These are phyloP conservation scores for Epichloe bromicola DNA, from an alignment of 2,329 filamentous ascomycete species.

Conservation along the genomic window DNA sequence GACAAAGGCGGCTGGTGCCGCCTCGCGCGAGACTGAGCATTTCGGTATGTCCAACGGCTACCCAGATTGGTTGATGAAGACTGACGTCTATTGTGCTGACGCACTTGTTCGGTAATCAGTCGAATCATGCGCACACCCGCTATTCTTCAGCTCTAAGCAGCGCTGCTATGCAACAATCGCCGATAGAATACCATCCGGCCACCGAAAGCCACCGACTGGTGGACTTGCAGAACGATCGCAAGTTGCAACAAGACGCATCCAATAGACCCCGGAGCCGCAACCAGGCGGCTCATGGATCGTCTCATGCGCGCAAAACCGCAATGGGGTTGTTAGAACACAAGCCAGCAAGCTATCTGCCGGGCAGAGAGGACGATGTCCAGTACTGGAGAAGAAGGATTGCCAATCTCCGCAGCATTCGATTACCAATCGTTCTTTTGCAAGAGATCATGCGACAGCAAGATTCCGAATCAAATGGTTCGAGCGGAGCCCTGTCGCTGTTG, in stretches of 20 bases:
- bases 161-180: background rate
- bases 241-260: background rate
- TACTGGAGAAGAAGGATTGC: constrained; percentile 12
- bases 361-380: constrained; percentile 1
- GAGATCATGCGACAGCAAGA: constrained; percentile 15
- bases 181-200: background rate
- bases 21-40: constrained; percentile 8
- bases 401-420: constrained; percentile 13
- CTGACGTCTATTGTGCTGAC: background rate
- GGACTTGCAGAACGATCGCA: background rate
- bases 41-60: background rate
- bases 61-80: background rate
- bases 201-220: background rate
- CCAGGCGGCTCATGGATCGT: background rate
- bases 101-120: background rate
- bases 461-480: constrained; percentile 6
- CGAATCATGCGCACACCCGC: background rate
- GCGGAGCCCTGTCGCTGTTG: constrained; percentile 13
- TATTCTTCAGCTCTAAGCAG: background rate
- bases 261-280: background rate
- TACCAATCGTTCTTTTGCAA: constrained; percentile 20
- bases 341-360: constrained; percentile 14
- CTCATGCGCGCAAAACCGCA: background rate
- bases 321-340: constrained; percentile 11
- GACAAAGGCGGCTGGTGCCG: constrained; percentile 15